Conservation (phyloP, 306 rosid genomes). For the Alnus glutinosa region DNA sequence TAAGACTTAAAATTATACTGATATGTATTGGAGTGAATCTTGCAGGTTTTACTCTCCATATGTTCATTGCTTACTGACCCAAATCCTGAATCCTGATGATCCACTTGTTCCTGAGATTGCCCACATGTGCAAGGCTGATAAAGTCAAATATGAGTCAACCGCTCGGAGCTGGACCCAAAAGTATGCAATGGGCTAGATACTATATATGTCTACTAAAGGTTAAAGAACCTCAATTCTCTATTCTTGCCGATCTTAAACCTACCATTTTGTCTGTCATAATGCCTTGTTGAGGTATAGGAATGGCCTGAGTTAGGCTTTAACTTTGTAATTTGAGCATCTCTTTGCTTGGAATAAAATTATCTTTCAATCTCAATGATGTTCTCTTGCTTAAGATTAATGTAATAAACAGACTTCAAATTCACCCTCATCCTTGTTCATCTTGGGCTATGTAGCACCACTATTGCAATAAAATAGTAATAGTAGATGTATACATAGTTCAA, state of each 20-base stretch:
- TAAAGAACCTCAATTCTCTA: neutral
- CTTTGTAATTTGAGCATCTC: slow-evolving; percentile 38
- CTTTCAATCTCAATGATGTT: neutral
- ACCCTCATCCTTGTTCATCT: neutral
- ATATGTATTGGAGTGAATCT: neutral
- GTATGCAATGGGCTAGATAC: slow-evolving; percentile 71
- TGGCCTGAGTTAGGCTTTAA: slow-evolving; percentile 31
- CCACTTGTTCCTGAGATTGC: slow-evolving; percentile 95
- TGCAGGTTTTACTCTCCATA: slow-evolving; percentile 81
- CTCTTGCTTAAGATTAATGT: neutral
- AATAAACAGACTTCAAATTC: neutral
- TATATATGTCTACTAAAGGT: neutral
- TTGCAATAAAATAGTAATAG: too few relatives aligned
- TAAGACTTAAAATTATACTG: neutral
- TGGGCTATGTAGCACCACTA: slow-evolving; percentile 6
- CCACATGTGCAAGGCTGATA: slow-evolving; percentile 85
- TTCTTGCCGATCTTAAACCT: neutral
- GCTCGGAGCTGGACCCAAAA: slow-evolving; percentile 96
- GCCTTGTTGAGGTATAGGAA: slow-evolving; percentile 3
- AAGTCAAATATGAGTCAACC: slow-evolving; percentile 66
- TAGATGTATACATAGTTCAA: too few relatives aligned
- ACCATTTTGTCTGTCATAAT: neutral
- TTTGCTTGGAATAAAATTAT: slow-evolving; percentile 4
- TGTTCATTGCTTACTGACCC: slow-evolving; percentile 90
- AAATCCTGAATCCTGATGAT: slow-evolving; percentile 88